These are phyloP conservation scores for Xylaria castorea DNA, from an alignment of 495 filamentous ascomycete species.

Conservation along the genomic window DNA sequence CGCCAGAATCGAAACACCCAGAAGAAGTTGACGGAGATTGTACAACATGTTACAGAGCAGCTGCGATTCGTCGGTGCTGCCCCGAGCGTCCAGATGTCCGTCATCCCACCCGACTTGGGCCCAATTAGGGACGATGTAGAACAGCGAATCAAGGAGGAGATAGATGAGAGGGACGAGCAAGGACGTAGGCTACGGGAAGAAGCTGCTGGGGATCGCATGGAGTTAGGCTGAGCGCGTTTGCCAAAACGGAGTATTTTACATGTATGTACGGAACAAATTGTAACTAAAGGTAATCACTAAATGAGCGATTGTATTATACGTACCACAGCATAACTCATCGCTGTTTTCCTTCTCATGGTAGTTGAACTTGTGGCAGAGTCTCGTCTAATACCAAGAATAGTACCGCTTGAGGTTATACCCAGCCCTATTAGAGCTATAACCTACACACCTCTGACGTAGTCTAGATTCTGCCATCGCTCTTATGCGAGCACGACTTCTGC, in stretches of 20 bases:
- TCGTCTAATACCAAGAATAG: background rate
- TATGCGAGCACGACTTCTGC: constrained; percentile 19
- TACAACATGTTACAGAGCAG: constrained; percentile 80
- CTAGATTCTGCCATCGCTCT: constrained; percentile 12
- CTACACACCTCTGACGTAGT: background rate
- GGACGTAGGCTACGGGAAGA: constrained; percentile 51
- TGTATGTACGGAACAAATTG: background rate
- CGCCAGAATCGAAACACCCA: constrained; percentile 78
- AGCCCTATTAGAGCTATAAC: background rate
- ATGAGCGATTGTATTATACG: background rate
- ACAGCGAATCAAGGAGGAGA: constrained; percentile 74
- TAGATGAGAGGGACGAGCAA: constrained; percentile 63
- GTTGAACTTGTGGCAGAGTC: background rate
- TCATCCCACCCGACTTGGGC: constrained; percentile 79
- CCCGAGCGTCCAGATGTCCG: constrained; percentile 84
- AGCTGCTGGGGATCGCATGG: constrained; percentile 49
- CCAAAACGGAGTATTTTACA: background rate
- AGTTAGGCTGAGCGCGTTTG: constrained; percentile 28
- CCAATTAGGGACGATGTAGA: constrained; percentile 81
- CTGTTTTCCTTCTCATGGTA: background rate
- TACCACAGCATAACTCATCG: background rate
- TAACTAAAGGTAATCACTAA: background rate
- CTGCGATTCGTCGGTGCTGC: constrained; percentile 82
- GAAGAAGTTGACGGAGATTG: constrained; percentile 75
- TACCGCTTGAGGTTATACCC: background rate